Base-by-base conservation (phyloP, 2,329 filamentous ascomycete genomes). In the Anthostomella pinea region DNA sequence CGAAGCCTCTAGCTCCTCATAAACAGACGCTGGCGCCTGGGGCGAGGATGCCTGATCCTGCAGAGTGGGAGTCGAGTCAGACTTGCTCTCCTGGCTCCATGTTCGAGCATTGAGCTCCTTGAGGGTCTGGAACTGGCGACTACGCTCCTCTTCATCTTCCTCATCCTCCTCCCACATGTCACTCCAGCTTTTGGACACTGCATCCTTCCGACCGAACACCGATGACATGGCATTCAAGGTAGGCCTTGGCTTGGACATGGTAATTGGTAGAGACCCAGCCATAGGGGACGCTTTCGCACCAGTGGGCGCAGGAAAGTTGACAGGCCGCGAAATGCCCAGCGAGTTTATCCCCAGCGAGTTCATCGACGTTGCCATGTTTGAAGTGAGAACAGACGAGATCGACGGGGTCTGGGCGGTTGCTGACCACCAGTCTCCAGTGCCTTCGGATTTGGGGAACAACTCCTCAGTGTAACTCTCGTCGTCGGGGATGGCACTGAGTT, bases 121-220 rank as follows among this genome's bases (percentile, higher is more conserved):
- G 17, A 85, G 66, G 5, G 69, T 69, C 42, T 74, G 65, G 38
- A 78, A 67, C 58, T 83, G 77, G 46, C 75, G 76, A 41, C 68
- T 66, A 44, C 74, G 74, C 56, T 83, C 79, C 53, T 83, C 77
- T 51, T 86, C 78, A 45, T 85, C 81, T 47, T 85, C 82, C 56
- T 93, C 89, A 35, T 97, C 91, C 62, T 97, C 91, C 41, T 97
- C 91, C 84, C 89, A 96, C 63, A 97, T 81, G 62, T 98, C 93
- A 57, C 90, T 95, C 93, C 93, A 98, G 72, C 93, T 97, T 83
- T 97, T 97, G 38, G 93, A 95, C 30, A 94, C 87, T 30, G 77
- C 71, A 29, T 91, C 85, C 45, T 80, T 77, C 59, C 81, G 81
- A 33, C 86, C 87, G 59, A 95, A 91, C 33, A 91, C 79, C 57